Conservation (phyloP, 2,329 filamentous ascomycete species). For the Pezicula radicicola region DNA sequence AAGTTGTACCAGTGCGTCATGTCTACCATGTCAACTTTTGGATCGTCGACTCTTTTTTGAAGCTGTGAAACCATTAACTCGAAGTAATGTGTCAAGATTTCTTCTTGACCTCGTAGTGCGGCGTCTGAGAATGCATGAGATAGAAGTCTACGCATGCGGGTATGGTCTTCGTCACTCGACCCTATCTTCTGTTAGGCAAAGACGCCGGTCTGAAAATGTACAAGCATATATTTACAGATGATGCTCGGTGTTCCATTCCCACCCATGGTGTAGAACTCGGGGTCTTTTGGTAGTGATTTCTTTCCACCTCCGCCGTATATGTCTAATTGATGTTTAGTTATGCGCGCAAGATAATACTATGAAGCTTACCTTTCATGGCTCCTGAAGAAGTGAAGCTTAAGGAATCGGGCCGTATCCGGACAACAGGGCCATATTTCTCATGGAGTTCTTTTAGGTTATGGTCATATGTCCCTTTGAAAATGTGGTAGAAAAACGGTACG, state of each 20-base stretch:
- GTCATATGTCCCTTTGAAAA: background rate
- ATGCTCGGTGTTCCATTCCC: background rate
- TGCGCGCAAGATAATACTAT: background rate
- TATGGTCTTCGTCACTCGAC: constrained; percentile 11
- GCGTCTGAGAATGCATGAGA: constrained; percentile 25
- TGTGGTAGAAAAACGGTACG: background rate
- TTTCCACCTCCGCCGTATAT: background rate
- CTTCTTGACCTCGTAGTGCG: constrained; percentile 26
- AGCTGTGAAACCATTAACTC: background rate
- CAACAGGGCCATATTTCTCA: background rate
- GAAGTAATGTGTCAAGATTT: background rate
- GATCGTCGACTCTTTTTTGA: background rate
- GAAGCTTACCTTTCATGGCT: background rate
- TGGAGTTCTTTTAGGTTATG: background rate
- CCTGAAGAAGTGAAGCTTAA: background rate
- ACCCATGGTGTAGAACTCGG: background rate
- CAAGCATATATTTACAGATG: background rate
- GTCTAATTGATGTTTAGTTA: background rate
- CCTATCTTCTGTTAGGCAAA: background rate
- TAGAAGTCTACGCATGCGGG: constrained; percentile 19
- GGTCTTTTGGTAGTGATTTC: background rate
- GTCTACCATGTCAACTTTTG: too few species aligned
- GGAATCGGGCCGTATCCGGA: background rate
- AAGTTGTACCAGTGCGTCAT: constrained; percentile 23
- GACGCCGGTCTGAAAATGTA: background rate